Base-by-base conservation (phyloP, 495 filamentous ascomycete genomes). In the Xeromyces bisporus region DNA sequence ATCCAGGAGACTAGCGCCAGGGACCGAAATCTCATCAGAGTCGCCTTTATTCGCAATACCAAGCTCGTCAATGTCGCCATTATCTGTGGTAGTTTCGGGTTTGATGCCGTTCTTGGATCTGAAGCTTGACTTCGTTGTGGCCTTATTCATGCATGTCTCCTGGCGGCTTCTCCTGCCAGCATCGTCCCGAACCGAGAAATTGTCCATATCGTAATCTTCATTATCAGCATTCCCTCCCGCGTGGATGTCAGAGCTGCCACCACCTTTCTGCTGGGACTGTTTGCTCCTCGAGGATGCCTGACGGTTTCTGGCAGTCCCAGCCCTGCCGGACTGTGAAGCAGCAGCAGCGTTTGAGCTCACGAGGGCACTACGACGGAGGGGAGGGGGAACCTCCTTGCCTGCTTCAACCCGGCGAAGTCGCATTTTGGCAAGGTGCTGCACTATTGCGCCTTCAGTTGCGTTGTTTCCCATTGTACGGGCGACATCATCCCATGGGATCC, bases 381-480 rank as follows among this genome's bases (percentile, higher is more conserved):
- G 48, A 2, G 61, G 58, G 0, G 64, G 62, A 1, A 61, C 53
- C 1, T 31, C 28, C 16, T 59, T 52, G 0, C 44, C 43, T 0
- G 47, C 40, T 0, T 40, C 29, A 10, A 46, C 34, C 25, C 57
- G 46, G 13, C 48, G 50, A 4, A n/a, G 4, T 1, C 62, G 60
- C 1, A 67, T 32, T 32, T 68, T 68, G 0, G 58, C 45, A 1
- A 67, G 39, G 25, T 68, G 64, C 36, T 68, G 64, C 1, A 63
- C 42, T 10, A 68, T 60, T 0, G 60, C 58, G 1, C 62, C 55
- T 16, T 58, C 56, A 0, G 49, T 55, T 11, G 55, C 51, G 14
- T 48, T 48, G 0, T 34, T 20, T 1, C 49, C 50, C 50, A 68
- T 58, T 3, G 29, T 40, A 4, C 23, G 31, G 3, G 51, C 62